Percentiles rank a stretch among this genome's conserved stretches.
Evolutionary conservation across 306 rosid species (phyloP).

Genomic region (Alnus glutinosa): DNA sequence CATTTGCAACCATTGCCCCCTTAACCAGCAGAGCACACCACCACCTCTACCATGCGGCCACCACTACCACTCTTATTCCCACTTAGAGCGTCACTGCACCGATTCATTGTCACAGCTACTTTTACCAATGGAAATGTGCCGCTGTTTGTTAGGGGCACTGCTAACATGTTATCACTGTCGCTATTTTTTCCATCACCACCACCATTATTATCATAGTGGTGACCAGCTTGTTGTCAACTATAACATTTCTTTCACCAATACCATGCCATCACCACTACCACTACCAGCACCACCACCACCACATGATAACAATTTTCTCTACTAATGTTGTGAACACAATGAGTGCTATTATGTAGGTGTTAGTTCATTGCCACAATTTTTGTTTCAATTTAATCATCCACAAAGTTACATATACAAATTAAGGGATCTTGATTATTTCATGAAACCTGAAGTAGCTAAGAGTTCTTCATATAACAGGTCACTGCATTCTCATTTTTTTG

Average conservation of each 20-base stretch:
- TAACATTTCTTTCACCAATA: too few species aligned
- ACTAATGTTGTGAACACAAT: background rate
- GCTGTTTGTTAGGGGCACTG: too few species aligned
- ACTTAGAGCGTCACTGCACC: too few species aligned
- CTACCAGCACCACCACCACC: too few species aligned
- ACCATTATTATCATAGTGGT: too few species aligned
- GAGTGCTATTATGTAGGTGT: background rate
- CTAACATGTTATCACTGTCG: background rate
- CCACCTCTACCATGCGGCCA: too few species aligned
- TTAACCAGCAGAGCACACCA: background rate
- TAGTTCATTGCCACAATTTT: background rate
- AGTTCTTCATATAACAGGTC: background rate
- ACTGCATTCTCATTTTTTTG: background rate
- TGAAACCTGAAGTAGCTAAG: background rate
- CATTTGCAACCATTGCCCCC: background rate
- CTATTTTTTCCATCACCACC: too few species aligned
- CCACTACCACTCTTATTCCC: background rate
- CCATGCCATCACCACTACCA: too few species aligned
- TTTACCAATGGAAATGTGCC: too few species aligned
- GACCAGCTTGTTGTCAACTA: too few species aligned
- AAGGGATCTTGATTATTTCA: background rate
- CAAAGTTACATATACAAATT: background rate
- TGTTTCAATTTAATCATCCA: background rate
- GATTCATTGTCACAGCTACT: too few species aligned
- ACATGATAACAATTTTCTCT: too few species aligned